Conservation (phyloP, 164 flowering plant species). For the Vitis rotundifolia region DNA sequence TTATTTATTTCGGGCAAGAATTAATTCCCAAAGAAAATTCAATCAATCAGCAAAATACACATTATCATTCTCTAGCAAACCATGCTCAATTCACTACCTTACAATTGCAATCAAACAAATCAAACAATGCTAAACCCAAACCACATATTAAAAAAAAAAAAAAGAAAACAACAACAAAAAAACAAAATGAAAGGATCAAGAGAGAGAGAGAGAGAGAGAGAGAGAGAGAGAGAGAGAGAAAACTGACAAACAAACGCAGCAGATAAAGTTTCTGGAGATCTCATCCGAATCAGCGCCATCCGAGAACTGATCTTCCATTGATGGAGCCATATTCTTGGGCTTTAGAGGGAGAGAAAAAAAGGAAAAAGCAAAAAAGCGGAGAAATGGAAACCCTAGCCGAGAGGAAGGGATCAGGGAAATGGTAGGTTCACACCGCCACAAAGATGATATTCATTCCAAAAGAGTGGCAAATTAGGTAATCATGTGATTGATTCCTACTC, state of each 20-base stretch:
- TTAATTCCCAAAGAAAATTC: too few relatives aligned
- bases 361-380: neutral
- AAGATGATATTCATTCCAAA: too few relatives aligned
- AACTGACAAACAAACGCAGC: conserved; percentile 66
- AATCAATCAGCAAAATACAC: too few relatives aligned
- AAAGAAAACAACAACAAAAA: too few relatives aligned
- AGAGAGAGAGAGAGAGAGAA: neutral
- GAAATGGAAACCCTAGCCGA: neutral
- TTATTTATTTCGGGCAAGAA: too few relatives aligned
- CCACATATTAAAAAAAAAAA: too few relatives aligned
- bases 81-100: too few relatives aligned
- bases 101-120: neutral
- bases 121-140: neutral
- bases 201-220: neutral
- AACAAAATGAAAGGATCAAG: neutral
- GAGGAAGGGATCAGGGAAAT: too few relatives aligned
- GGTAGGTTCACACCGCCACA: too few relatives aligned
- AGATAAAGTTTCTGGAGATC: conserved; percentile 39
- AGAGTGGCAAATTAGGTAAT: too few relatives aligned
- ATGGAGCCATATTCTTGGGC: neutral
- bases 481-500: too few relatives aligned
- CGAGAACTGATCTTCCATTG: conserved; percentile 13
- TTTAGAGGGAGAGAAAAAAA: neutral
- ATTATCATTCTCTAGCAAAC: too few relatives aligned
- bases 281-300: conserved; percentile 19